A percentile compares a stretch with the other conserved stretches of the same genome.
Conservation (phyloP, 176 grass and related monocot species). For the Calamus simplicifolius region DNA sequence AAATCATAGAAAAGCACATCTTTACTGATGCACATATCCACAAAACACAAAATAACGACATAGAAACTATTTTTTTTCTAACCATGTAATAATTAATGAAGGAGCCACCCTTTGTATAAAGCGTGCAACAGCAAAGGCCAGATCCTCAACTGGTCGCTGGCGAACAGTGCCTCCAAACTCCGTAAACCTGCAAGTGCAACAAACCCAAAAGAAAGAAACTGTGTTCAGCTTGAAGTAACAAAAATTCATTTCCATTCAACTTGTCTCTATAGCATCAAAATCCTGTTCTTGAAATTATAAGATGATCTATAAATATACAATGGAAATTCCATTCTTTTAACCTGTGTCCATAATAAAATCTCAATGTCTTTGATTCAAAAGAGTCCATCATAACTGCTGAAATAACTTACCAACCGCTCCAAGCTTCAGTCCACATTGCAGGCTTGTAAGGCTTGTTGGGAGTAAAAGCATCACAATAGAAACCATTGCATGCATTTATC, state of each 20-base stretch:
- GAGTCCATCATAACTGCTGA: neutral
- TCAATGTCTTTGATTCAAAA: conserved; percentile 9
- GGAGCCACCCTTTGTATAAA: conserved; percentile 95
- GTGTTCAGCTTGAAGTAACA: too few species aligned
- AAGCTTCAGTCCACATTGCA: conserved; percentile 99
- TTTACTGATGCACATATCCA: too few species aligned
- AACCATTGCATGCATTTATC: conserved; percentile 99
- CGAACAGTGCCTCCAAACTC: conserved; percentile 90
- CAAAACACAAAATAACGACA: too few species aligned
- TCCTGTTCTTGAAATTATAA: too few species aligned
- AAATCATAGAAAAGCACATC: neutral
- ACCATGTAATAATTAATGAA: conserved; percentile 99
- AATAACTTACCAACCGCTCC: conserved; percentile 85
- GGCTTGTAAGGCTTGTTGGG: conserved; percentile 86
- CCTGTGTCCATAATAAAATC: neutral
- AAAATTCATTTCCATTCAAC: neutral
- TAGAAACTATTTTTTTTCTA: neutral
- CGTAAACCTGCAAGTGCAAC: conserved; percentile 53
- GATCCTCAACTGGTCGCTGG: conserved; percentile 82
- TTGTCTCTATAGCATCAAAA: neutral
- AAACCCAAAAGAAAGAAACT: too few species aligned
- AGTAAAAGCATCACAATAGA: conserved; percentile 95
- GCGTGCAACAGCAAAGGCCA: conserved; percentile 87
- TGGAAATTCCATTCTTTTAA: too few species aligned
- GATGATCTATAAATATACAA: too few species aligned